A percentile compares a stretch with the other conserved stretches of the same genome.
These are phyloP conservation scores for Ophiocordyceps camponoti-floridani DNA, from an alignment of 2,329 filamentous ascomycete genomes.

Conservation along the genomic window DNA sequence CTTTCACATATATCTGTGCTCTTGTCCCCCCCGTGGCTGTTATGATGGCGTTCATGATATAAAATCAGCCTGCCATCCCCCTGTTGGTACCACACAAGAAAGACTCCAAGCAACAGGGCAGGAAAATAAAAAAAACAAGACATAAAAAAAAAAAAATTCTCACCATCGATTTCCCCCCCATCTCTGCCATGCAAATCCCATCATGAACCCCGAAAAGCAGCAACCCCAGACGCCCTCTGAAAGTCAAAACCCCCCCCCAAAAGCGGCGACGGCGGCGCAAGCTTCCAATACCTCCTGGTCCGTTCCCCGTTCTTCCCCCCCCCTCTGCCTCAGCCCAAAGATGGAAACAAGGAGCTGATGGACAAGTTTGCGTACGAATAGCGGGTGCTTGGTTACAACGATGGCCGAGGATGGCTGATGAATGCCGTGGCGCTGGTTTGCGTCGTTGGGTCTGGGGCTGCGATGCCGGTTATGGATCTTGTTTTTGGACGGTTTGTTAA, in stretches of 20 bases:
- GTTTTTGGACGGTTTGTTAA: conserved; percentile 37
- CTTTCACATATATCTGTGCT: too few species aligned
- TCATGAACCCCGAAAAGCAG: background rate
- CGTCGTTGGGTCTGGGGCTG: conserved; percentile 18
- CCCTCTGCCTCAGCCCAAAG: too few species aligned
- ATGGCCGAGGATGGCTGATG: conserved; percentile 17
- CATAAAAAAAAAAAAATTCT: too few species aligned
- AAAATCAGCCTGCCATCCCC: too few species aligned
- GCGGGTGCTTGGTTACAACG: conserved; percentile 21
- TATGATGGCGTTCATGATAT: too few species aligned
- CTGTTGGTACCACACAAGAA: too few species aligned
- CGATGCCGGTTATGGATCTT: conserved; percentile 38
- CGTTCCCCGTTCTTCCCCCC: conserved; percentile 2
- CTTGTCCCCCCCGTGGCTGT: too few species aligned
- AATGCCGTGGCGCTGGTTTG: conserved; percentile 16
- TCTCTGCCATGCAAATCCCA: too few species aligned
- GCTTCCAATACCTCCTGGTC: conserved; percentile 11
- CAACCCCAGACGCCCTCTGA: background rate
- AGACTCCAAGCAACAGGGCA: too few species aligned
- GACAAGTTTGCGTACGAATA: conserved; percentile 2
- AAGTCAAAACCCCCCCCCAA: background rate
- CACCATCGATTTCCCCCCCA: too few species aligned
- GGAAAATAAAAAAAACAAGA: too few species aligned
- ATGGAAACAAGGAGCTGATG: too few species aligned
- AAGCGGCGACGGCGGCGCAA: conserved; percentile 1